Conservation (phyloP, 495 filamentous ascomycete genomes). For the Talaromyces ruber region DNA sequence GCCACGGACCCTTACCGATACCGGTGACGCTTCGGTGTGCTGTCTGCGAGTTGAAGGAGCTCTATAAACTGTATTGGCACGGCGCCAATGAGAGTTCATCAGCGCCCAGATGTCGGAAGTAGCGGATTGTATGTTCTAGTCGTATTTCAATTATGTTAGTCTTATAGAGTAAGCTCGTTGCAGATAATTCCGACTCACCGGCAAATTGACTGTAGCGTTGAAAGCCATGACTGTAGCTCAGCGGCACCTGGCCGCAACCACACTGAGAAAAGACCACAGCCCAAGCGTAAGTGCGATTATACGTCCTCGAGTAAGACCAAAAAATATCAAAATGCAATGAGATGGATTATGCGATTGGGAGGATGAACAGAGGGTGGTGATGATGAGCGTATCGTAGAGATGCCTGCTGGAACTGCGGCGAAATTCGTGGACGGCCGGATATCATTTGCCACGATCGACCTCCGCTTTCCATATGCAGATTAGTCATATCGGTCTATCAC, state of each 20-base stretch:
- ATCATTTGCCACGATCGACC: neutral
- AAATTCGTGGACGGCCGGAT: neutral
- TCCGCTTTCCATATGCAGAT: neutral
- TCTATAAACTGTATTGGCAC: neutral
- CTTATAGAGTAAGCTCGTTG: neutral
- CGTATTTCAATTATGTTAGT: neutral
- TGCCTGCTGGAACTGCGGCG: neutral
- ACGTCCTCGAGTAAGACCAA: neutral
- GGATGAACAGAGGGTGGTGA: neutral
- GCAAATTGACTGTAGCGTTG: constrained; percentile 31
- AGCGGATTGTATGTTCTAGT: constrained; percentile 28
- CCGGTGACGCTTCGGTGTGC: neutral
- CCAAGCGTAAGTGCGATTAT: neutral
- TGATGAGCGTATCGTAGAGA: neutral
- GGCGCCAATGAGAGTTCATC: neutral
- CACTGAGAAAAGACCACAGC: constrained; percentile 8
- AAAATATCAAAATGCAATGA: neutral
- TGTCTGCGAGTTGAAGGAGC: constrained; percentile 3
- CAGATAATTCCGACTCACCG: constrained; percentile 18
- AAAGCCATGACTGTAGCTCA: constrained; percentile 40
- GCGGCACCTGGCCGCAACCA: constrained; percentile 34
- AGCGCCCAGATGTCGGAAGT: constrained; percentile 31
- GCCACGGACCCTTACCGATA: neutral
- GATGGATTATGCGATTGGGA: neutral
- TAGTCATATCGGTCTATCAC: neutral